Base-by-base conservation (phyloP, 257 asterid genomes). In the Solanum pinnatisectum region DNA sequence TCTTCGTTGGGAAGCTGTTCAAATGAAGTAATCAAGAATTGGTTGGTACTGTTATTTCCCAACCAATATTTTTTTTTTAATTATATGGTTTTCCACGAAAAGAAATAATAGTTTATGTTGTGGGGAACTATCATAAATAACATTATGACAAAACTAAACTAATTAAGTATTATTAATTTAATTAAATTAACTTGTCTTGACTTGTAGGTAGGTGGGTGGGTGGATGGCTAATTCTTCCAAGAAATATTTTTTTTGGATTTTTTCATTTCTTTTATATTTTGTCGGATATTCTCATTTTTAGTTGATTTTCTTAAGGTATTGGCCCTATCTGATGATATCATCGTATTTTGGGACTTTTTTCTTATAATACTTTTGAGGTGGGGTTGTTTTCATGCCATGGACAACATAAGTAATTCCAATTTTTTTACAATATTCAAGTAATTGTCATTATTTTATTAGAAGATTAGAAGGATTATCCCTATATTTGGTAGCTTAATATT, bases 211-310 rank as follows among this genome's bases (percentile, higher is more conserved):
- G 52, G 49, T 22, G 42, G 84, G 52, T 84, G 83, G 90, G 25
- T 86, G 86, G 89, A 16, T 86, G 88, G 83, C 89, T 87, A 83
- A 87, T 90, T 77, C 76, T 36, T 63, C 30, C 59, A 56, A 42
- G 44, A 86, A 86, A 74, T 87, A 68, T 18, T 84, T 36, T 46
- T 74, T 74, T 81, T 44, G 68, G 68, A 81, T 16, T 25, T 46
- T 30, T 46, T 30, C 16, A 27, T 46, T 44, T 46, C 18, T 81
- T 81, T 46, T 27, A 30, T 25, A 81, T 44, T 18, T 81, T 30
- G 65, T 78, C 63, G 25, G 85, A 44, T 16, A 46, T 81, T 82
- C 42, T 82, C 42, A 79, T 46, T 79, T 82, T 49, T 6, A 52
- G 44, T 46, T 67, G 32, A 49, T 82, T 82, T 82, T 82, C 30